Conservation (phyloP, 345 rosid genomes). For the Cardiospermum halicacabum region DNA sequence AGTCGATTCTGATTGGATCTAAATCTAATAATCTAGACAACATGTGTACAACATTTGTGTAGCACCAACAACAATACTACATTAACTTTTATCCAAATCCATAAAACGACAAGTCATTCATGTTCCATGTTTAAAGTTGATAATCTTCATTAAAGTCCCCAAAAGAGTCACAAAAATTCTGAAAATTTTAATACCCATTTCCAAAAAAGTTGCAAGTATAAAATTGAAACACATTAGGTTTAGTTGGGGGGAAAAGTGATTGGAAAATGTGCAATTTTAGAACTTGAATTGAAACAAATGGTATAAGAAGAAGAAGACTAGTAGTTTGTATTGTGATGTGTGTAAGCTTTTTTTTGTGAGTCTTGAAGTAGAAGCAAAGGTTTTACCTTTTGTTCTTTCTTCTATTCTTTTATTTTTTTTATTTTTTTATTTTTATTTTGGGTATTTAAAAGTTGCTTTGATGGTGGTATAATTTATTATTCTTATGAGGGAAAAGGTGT, state of each 20-base stretch:
- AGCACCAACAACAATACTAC: neutral
- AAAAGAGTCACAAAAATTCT: neutral
- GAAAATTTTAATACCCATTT: neutral
- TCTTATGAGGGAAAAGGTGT: conserved; percentile 14
- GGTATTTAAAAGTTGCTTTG: neutral
- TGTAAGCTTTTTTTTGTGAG: conserved; percentile 18
- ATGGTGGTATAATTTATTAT: conserved; percentile 4
- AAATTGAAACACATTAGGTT: neutral
- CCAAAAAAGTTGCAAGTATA: neutral
- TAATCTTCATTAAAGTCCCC: conserved; percentile 5
- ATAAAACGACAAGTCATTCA: neutral
- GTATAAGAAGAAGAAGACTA: neutral
- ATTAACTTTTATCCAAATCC: neutral
- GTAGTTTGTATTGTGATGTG: neutral
- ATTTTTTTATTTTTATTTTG: too few species aligned
- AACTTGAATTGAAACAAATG: neutral
- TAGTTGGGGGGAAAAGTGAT: conserved; percentile 7
- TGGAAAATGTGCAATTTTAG: conserved; percentile 28
- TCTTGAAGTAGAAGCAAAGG: conserved; percentile 22
- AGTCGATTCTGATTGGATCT: neutral
- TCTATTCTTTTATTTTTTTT: neutral
- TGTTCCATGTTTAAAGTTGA: neutral
- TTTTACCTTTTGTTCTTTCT: conserved; percentile 13
- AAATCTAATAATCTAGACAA: conserved; percentile 1
- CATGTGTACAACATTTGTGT: neutral